phyloP scores from a whole-genome alignment of 1,139 yeast species.

The Starmera stellimalicola region DNA sequence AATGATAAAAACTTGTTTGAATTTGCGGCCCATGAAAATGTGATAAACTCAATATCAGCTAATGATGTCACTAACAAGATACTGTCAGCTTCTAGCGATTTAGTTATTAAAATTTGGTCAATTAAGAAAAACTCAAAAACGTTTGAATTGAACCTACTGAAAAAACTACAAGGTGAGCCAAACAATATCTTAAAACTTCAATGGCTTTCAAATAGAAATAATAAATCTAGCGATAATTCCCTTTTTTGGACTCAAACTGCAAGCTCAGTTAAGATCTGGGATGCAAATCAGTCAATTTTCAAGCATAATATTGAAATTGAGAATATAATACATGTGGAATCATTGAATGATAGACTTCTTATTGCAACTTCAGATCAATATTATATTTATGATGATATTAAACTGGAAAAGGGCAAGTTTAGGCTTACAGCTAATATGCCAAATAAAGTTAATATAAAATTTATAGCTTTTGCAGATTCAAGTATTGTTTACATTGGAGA shows the following conservation, averaged over 20 bases:
- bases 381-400: not conserved
- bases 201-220: too few species aligned
- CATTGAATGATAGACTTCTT: not conserved
- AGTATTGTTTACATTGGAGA: not conserved
- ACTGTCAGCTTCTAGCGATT: slow-evolving; percentile 1
- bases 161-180: not conserved
- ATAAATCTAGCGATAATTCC: too few species aligned
- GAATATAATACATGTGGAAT: not conserved
- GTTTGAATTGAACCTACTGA: too few species aligned
- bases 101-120: slow-evolving; percentile 1
- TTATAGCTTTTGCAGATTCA: not conserved
- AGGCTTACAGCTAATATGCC: too few species aligned
- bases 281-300: not conserved
- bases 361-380: not conserved
- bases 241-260: not conserved
- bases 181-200: not conserved
- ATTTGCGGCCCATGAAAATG: not conserved
- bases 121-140: too few species aligned
- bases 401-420: not conserved
- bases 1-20: not conserved
- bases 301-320: not conserved
- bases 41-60: not conserved
- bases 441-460: too few species aligned
- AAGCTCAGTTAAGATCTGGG: not conserved
- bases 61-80: not conserved